A percentile compares a stretch with the other conserved stretches of the same genome.
Conservation (phyloP, 768 basidiomycete genomes). For the Favolaschia claudopus region DNA sequence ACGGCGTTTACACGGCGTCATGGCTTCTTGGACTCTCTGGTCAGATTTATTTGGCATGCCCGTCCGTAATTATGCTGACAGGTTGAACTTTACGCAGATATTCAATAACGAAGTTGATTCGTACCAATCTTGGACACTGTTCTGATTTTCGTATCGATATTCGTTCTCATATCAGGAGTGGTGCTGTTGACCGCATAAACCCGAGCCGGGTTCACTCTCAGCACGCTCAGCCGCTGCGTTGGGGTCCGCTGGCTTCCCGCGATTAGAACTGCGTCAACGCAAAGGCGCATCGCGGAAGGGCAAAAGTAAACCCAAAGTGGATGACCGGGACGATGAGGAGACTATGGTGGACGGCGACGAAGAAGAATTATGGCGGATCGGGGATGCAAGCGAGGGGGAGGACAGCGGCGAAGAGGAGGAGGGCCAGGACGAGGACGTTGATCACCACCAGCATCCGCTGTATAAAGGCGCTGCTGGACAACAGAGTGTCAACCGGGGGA, state of each 20-base stretch:
- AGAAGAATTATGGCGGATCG: constrained; percentile 73
- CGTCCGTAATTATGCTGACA: not conserved
- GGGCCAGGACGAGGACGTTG: constrained; percentile 52
- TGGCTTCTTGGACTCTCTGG: constrained; percentile 64
- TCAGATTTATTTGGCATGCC: constrained; percentile 11
- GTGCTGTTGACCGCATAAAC: constrained; percentile 93
- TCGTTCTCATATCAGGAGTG: constrained; percentile 88
- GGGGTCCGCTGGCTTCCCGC: constrained; percentile 35
- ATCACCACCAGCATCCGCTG: constrained; percentile 51
- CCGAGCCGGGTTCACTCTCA: constrained; percentile 57
- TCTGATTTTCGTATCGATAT: constrained; percentile 88
- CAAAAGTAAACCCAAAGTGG: constrained; percentile 34
- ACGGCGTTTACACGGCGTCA: constrained; percentile 87
- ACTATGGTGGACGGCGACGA: constrained; percentile 48
- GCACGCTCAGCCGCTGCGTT: constrained; percentile 39
- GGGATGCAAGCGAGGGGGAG: constrained; percentile 76
- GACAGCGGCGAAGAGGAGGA: constrained; percentile 45
- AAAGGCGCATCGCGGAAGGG: constrained; percentile 14
- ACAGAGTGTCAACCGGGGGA: constrained; percentile 23
- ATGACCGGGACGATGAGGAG: constrained; percentile 48
- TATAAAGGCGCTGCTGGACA: constrained; percentile 34
- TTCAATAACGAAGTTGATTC: constrained; percentile 88
- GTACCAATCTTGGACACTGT: constrained; percentile 89
- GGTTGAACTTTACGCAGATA: constrained; percentile 42
- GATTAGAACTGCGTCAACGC: constrained; percentile 25